phyloP scores from a whole-genome alignment of 176 grass and related monocot species.

The Eleusine indica region DNA sequence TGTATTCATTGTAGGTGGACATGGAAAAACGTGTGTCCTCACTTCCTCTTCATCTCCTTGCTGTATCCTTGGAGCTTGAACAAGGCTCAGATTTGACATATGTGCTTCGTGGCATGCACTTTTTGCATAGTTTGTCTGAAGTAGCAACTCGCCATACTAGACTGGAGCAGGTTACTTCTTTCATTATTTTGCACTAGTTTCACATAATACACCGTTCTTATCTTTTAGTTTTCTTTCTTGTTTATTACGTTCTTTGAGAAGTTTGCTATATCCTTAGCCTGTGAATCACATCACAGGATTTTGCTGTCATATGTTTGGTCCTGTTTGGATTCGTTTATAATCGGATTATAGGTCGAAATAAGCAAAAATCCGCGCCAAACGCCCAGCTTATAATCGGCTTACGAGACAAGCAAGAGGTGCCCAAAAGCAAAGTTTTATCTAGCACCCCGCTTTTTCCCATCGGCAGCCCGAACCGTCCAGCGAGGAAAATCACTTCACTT shows the following conservation, averaged over 20 bases:
- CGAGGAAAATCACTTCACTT: no score
- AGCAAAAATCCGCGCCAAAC: no score
- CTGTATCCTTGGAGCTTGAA: slow-evolving; percentile 66
- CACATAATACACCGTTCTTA: background rate
- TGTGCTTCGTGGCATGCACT: slow-evolving; percentile 72
- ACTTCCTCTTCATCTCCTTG: slow-evolving; percentile 79
- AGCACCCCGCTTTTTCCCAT: no score
- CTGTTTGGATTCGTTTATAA: no score
- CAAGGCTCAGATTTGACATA: slow-evolving; percentile 63
- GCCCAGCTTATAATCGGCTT: no score
- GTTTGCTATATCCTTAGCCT: background rate
- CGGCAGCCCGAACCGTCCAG: no score
- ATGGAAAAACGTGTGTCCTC: slow-evolving; percentile 79
- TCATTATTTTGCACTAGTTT: background rate
- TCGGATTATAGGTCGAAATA: no score
- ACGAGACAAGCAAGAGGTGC: no score
- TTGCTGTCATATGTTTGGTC: background rate
- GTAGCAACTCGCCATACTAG: slow-evolving; percentile 76
- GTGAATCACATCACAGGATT: slow-evolving; percentile 17
- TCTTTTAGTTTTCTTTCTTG: slow-evolving; percentile 23
- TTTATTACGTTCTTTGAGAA: background rate
- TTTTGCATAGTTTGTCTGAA: slow-evolving; percentile 84
- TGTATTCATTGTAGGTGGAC: slow-evolving; percentile 64
- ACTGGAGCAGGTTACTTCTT: slow-evolving; percentile 79
- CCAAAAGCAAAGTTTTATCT: no score